These are phyloP conservation scores for Camellia granthamiana DNA, from an alignment of 148 eudicot genomes.

Conservation along the genomic window DNA sequence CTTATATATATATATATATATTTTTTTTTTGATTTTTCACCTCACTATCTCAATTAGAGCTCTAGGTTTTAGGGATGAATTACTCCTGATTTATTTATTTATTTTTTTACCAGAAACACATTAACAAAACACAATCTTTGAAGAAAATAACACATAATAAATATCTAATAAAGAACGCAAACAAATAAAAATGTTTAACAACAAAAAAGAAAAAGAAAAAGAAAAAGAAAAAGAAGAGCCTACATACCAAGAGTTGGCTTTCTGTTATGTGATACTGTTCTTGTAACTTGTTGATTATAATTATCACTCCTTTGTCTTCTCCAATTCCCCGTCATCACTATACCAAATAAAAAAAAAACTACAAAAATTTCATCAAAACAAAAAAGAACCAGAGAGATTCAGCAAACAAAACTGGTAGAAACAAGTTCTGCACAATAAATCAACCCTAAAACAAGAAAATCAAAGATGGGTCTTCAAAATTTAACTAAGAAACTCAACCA, in stretches of 20 bases:
- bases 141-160: not conserved
- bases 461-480: not conserved
- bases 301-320: constrained; percentile 30
- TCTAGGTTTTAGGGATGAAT: no score
- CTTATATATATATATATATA: no score
- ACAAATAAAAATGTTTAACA: not conserved
- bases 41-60: no score
- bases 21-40: no score
- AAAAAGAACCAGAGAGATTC: not conserved
- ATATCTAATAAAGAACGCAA: not conserved
- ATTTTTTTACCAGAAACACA: not conserved
- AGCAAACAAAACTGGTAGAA: not conserved
- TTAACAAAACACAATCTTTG: not conserved
- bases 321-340: constrained; percentile 27
- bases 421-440: not conserved
- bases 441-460: not conserved
- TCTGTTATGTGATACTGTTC: constrained; percentile 29
- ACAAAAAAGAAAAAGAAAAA: not conserved
- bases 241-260: constrained; percentile 34
- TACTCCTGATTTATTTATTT: no score
- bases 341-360: not conserved
- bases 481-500: not conserved
- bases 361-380: not conserved
- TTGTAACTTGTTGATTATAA: constrained; percentile 20
- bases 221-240: not conserved